Base-by-base conservation (phyloP, 1,284 basidiomycete genomes). In the Amylostereum chailletii region DNA sequence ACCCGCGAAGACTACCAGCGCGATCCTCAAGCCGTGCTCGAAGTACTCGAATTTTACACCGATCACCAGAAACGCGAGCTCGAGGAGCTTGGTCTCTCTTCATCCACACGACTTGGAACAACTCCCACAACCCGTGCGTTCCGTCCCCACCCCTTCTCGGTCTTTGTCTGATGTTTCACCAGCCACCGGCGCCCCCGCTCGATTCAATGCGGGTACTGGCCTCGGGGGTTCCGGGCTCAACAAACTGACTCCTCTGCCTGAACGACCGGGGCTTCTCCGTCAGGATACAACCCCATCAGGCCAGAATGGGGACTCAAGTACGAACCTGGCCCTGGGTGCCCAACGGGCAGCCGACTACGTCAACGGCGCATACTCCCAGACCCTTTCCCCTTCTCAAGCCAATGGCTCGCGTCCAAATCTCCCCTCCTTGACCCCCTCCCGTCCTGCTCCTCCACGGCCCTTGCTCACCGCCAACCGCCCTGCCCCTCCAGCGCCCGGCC, bases 11-110 rank as follows among this genome's bases (percentile, higher is more conserved):
- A 99, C 65, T 97, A 97, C 53, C 92, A 90, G 8, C 91, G 90
- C 64, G 90, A 99, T 62, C 95, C 95, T 0, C 94, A 98, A 61
- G 95, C 95, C 1, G 95, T 99, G 10, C 76, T 98, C 11, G 95
- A 98, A 57, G 95, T 97, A 0, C 83, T 99, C 51, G 94, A 98
- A 62, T 99, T 98, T 71, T 98, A 98, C 69, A 98, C 94, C 9
- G 92, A 96, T 64, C 93, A 94, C 60, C 93, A 97, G 71, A 94
- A 93, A 65, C 82, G 87, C n/a, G 89, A 90, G 61, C 70, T 88
- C 61, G 91, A 94, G 59, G 83, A 86, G 71, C 77, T 71, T 63
- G 67, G 71, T 1, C 55, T 61, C 8, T 55, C 55, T n/a, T 51
- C 56, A 36, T 46, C 52, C 11, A 57, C 55, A 32, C 46, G 57